Evolutionary conservation across 1,284 basidiomycete genomes (phyloP).

Genomic region (Tilletiopsis washingtonensis): DNA sequence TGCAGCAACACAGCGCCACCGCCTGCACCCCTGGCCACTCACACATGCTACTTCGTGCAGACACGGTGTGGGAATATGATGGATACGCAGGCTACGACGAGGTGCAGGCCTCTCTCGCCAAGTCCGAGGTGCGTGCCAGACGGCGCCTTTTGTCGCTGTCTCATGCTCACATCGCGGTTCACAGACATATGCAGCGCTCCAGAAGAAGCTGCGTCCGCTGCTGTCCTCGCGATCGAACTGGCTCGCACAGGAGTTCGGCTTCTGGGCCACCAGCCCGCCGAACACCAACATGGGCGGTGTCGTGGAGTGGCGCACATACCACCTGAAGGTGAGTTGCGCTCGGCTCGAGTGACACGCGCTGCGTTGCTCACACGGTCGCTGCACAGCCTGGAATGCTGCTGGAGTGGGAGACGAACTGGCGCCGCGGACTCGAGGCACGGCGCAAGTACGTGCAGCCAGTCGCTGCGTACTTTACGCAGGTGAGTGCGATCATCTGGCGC

Average conservation of each 20-base stretch:
- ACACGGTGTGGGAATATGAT: constrained; percentile 45
- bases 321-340: constrained; percentile 15
- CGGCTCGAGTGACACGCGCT: not conserved
- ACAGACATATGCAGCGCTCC: constrained; percentile 9
- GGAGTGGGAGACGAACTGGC: constrained; percentile 44
- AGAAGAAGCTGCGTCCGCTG: constrained; percentile 12
- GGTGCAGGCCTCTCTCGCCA: constrained; percentile 12
- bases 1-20: no score
- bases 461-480: constrained; percentile 39
- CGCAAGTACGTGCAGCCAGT: constrained; percentile 40
- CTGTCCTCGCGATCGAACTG: constrained; percentile 34
- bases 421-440: constrained; percentile 41
- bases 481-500: not conserved
- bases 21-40: no score
- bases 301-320: constrained; percentile 42
- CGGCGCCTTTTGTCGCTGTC: no score
- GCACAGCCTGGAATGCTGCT: constrained; percentile 31
- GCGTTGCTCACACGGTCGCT: not conserved
- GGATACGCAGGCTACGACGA: constrained; percentile 41
- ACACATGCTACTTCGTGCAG: constrained; percentile 6
- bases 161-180: no score
- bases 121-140: constrained; percentile 10
- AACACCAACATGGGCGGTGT: constrained; percentile 17
- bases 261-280: constrained; percentile 33
- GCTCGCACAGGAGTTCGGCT: constrained; percentile 43